Conservation (phyloP, 805 yeast genomes). For the Monosporozyma aquatica region DNA sequence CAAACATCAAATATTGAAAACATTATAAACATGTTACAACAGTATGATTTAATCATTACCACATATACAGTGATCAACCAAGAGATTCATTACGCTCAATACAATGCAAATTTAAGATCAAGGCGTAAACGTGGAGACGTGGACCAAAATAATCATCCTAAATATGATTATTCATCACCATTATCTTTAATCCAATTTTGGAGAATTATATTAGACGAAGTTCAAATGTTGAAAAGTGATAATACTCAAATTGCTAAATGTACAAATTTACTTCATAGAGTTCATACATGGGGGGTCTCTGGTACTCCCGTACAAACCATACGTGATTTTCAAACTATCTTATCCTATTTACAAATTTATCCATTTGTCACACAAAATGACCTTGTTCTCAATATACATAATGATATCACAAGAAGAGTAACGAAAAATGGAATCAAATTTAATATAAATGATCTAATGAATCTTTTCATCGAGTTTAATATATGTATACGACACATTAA, state of each 20-base stretch:
- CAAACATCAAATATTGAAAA: constrained; percentile 15
- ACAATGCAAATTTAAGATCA: constrained; percentile 41
- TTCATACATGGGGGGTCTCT: constrained; percentile 94
- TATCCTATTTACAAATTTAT: constrained; percentile 53
- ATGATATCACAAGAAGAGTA: constrained; percentile 12
- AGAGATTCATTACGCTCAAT: constrained; percentile 74
- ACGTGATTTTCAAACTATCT: constrained; percentile 59
- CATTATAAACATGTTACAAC: constrained; percentile 45
- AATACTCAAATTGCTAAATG: constrained; percentile 71
- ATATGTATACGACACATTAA: constrained; percentile 67
- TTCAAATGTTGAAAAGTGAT: constrained; percentile 74
- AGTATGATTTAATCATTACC: constrained; percentile 70
- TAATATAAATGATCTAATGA: constrained; percentile 36
- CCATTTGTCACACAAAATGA: constrained; percentile 47
- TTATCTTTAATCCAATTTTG: constrained; percentile 75
- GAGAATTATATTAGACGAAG: constrained; percentile 89
- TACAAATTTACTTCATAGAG: constrained; percentile 69
- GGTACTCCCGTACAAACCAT: constrained; percentile 82
- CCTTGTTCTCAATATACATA: constrained; percentile 18
- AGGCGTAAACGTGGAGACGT: constrained; percentile 24
- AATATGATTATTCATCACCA: constrained; percentile 66
- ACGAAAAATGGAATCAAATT: constrained; percentile 13
- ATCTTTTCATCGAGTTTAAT: constrained; percentile 46
- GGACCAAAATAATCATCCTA: constrained; percentile 9
- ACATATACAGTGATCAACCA: constrained; percentile 62